Evolutionary conservation across 2,329 filamentous ascomycete genomes (phyloP).

Genomic region (Xylogone sp.): DNA sequence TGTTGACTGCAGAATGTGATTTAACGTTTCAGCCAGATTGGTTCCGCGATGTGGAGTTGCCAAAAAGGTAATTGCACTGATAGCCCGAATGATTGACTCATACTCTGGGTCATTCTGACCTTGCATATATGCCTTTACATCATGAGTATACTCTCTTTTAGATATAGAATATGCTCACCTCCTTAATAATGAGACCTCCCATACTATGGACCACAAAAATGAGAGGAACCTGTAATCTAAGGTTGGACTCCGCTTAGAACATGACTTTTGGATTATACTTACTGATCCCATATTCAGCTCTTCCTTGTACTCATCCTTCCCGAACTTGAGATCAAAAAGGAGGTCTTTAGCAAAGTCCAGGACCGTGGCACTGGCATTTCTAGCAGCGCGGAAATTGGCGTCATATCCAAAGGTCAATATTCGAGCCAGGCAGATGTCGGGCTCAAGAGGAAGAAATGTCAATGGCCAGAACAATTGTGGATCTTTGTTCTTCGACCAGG

Average conservation of each 20-base stretch:
- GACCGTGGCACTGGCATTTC: neutral
- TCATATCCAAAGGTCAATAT: conserved; percentile 27
- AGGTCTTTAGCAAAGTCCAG: neutral
- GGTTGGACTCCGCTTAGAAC: too few relatives aligned
- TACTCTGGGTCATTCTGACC: neutral
- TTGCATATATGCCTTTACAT: neutral
- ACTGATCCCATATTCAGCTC: too few relatives aligned
- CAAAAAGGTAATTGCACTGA: conserved; percentile 14
- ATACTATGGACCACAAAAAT: conserved; percentile 34
- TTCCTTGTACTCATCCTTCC: neutral
- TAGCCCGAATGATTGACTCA: conserved; percentile 2
- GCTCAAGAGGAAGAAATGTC: conserved; percentile 30
- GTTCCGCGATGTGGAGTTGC: conserved; percentile 15
- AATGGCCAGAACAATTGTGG: conserved; percentile 28
- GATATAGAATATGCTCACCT: neutral
- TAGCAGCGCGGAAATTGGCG: conserved; percentile 1
- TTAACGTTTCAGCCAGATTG: conserved; percentile 4
- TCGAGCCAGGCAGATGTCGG: conserved; percentile 26
- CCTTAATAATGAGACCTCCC: neutral
- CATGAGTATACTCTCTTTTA: neutral
- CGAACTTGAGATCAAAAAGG: neutral
- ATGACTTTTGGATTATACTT: too few relatives aligned
- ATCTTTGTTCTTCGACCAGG: conserved; percentile 28
- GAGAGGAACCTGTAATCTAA: conserved; percentile 5
- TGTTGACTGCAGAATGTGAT: neutral